Conservation (phyloP, 345 rosid species). For the Salix exigua region DNA sequence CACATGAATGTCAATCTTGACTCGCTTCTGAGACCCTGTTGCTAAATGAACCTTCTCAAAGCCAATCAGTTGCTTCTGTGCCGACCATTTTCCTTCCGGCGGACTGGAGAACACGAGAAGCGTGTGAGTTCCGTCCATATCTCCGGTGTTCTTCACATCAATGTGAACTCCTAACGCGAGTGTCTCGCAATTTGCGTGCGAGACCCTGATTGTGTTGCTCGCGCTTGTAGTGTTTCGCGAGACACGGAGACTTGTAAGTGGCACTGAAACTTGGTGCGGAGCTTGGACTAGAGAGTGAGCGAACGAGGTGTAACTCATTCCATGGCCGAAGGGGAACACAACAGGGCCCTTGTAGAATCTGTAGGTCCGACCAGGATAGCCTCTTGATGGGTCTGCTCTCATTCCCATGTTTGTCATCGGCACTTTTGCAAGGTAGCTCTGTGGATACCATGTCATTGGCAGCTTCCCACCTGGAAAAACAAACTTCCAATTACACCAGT, state of each 20-base stretch:
- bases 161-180: constrained; percentile 45
- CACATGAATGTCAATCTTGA: constrained; percentile 50
- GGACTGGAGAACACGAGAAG: constrained; percentile 62
- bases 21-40: constrained; percentile 47
- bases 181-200: constrained; percentile 53
- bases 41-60: constrained; percentile 63
- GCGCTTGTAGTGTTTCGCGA: constrained; percentile 32
- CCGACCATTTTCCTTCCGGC: constrained; percentile 46
- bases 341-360: constrained; percentile 91
- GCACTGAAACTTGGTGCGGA: constrained; percentile 41
- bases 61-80: constrained; percentile 56
- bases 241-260: constrained; percentile 34
- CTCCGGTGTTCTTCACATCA: constrained; percentile 66
- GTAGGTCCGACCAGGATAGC: constrained; percentile 30
- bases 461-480: constrained; percentile 27
- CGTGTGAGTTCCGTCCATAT: constrained; percentile 68
- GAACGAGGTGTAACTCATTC: constrained; percentile 62
- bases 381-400: constrained; percentile 23
- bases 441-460: constrained; percentile 38
- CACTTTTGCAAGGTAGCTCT: constrained; percentile 23
- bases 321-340: constrained; percentile 78
- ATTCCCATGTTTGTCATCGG: constrained; percentile 35
- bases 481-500: background rate
- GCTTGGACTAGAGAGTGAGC: constrained; percentile 40
- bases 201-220: constrained; percentile 36